These are phyloP conservation scores for Populus hybrid DNA, from an alignment of 441 rosid species.

Conservation along the genomic window DNA sequence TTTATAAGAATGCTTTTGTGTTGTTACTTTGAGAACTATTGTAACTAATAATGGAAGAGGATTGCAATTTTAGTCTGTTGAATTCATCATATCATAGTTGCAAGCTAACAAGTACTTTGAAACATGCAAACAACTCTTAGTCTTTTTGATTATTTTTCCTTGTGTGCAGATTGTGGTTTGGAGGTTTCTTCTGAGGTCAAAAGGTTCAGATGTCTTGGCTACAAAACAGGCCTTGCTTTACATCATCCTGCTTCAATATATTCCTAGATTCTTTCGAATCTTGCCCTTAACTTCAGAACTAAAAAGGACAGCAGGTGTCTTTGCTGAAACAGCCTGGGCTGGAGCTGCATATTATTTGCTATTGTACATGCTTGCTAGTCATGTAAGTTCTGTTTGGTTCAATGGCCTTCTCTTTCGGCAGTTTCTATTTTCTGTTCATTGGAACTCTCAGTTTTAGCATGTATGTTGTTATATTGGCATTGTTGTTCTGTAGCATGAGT, in stretches of 20 bases:
- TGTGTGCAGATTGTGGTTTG: constrained; percentile 74
- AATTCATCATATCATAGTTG: neutral
- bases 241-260: constrained; percentile 67
- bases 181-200: constrained; percentile 68
- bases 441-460: neutral
- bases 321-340: constrained; percentile 98
- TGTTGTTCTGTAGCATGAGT: neutral
- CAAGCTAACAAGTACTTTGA: neutral
- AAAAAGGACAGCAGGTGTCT: constrained; percentile 92
- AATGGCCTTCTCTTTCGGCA: neutral
- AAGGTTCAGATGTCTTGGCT: constrained; percentile 70
- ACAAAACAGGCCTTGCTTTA: constrained; percentile 74
- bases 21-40: neutral
- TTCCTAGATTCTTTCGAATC: constrained; percentile 74
- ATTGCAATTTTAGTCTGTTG: constrained; percentile 7
- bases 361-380: constrained; percentile 96
- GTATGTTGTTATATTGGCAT: neutral
- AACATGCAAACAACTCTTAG: neutral
- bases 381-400: constrained; percentile 55
- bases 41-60: neutral
- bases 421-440: neutral
- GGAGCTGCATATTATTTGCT: constrained; percentile 97
- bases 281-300: constrained; percentile 80
- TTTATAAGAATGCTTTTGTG: neutral
- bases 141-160: constrained; percentile 14